Evolutionary conservation across 192 early-diverging fungal species (phyloP), one percentile per base, ranked within the genome.

Genomic region (Gigaspora rosea): DNA sequence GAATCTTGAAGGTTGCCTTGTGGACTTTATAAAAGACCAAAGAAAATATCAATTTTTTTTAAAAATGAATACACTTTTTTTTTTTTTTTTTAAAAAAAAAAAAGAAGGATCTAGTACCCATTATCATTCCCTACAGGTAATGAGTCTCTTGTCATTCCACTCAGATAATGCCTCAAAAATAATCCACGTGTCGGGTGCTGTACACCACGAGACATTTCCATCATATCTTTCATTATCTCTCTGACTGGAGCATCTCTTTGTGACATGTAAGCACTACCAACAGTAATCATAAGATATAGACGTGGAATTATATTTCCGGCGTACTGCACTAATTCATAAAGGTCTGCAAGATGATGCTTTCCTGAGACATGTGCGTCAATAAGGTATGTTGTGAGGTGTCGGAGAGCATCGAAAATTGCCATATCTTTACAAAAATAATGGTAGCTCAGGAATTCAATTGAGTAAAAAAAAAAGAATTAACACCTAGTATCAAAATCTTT

Each of bases 291-390:
- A 15, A 99, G 85, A 80, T 99, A 99, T 9, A 99, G 88, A 67
- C 98, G 91, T 9, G 98, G 98, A n/a, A 99, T 92, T 67, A 99
- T 97, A 86, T 94, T 97, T 49, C 95, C 96, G 10, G 98, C 97
- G 69, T 98, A 98, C 80, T 99, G 98, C 8, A 98, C 97, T 64
- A 98, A 87, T 77, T 98, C 96, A 86, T 99, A 99, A 22, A 99
- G 86, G 80, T 98, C 96, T 1, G 95, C 93, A 48, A 97, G 83
- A 76, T 95, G 90, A 80, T 92, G 89, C n/a, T 88, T 83, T 77
- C 92, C 91, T 52, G 89, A 83, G 50, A 91, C 86, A 83, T 99
- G 98, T 9, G 94, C 94, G 20, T 96, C 94, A 78, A 94, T 95
- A 46, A 99, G 89, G 73, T 95, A 97, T 9, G 89, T 91, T 46